A percentile compares a stretch with the other conserved stretches of the same genome.
These are phyloP conservation scores for Starmerella ratchasimensis DNA, from an alignment of 805 yeast species.

Conservation along the genomic window DNA sequence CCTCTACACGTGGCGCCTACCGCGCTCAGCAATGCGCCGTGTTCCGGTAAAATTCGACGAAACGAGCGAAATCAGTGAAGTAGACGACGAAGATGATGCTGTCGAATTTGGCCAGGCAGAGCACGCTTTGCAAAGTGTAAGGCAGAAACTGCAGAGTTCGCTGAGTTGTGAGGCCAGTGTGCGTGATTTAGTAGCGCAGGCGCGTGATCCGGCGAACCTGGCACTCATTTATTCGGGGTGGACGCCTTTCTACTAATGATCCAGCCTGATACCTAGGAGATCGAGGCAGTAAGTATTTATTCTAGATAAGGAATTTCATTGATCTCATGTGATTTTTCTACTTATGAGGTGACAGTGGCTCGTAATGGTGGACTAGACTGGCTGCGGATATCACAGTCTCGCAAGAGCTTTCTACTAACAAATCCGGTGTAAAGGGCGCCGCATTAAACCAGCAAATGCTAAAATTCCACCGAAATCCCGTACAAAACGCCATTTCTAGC, in stretches of 20 bases:
- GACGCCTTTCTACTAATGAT: slow-evolving; percentile 26
- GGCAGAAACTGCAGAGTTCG: slow-evolving; percentile 55
- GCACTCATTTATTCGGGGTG: slow-evolving; percentile 51
- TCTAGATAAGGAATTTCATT: too few species aligned
- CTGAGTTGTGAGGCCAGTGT: slow-evolving; percentile 76
- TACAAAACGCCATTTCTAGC: too few species aligned
- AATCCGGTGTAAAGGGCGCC: too few species aligned
- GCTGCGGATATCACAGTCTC: too few species aligned
- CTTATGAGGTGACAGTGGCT: neutral
- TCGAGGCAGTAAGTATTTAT: too few species aligned
- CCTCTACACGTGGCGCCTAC: slow-evolving; percentile 76
- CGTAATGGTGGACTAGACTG: too few species aligned
- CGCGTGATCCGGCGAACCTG: slow-evolving; percentile 51
- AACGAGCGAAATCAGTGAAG: slow-evolving; percentile 23
- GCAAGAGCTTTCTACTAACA: too few species aligned
- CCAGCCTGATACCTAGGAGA: too few species aligned
- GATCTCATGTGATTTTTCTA: too few species aligned
- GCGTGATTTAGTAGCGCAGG: slow-evolving; percentile 64
- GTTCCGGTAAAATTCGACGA: slow-evolving; percentile 1
- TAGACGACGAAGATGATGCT: neutral
- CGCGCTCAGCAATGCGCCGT: slow-evolving; percentile 42
- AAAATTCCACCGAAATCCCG: too few species aligned
- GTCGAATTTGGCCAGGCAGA: slow-evolving; percentile 48
- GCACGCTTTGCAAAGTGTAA: slow-evolving; percentile 60
- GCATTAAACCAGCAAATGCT: too few species aligned